Evolutionary conservation across 139 green algal genomes (phyloP).

Genomic region (Chlamydomonas sphaeroides): DNA sequence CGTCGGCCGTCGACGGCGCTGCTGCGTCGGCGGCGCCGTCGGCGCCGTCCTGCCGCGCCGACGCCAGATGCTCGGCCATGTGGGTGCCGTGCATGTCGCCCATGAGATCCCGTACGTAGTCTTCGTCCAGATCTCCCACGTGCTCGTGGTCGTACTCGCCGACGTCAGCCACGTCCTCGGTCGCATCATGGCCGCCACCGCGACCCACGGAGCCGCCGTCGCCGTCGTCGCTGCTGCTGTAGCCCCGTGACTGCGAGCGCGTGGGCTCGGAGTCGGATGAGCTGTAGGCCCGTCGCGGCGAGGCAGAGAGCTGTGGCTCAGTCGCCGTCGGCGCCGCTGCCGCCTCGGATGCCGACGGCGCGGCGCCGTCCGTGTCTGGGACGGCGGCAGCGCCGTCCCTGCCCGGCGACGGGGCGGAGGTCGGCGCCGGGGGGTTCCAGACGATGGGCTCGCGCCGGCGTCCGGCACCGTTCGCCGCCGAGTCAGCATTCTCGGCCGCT

Average conservation of each 20-base stretch:
- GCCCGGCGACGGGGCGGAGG: too few relatives aligned
- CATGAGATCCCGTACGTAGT: conserved; percentile 14
- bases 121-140: not conserved
- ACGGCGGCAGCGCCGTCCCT: too few relatives aligned
- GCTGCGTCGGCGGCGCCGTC: not conserved
- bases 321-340: too few relatives aligned
- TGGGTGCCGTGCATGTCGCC: conserved; percentile 1
- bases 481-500: too few relatives aligned
- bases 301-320: not conserved
- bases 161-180: not conserved
- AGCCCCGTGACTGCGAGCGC: conserved; percentile 25
- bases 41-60: not conserved
- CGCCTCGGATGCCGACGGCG: too few relatives aligned
- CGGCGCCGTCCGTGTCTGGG: not conserved
- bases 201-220: not conserved
- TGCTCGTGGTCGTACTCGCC: conserved; percentile 9
- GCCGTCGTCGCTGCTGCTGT: conserved; percentile 33
- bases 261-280: conserved; percentile 32
- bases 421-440: not conserved
- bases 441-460: conserved; percentile 25
- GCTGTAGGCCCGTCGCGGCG: conserved; percentile 8
- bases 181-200: not conserved
- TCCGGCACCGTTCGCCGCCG: not conserved
- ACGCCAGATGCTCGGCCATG: conserved; percentile 22
- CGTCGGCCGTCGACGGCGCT: not conserved